These are phyloP conservation scores for Ophiobolus disseminans DNA, from an alignment of 2,329 filamentous ascomycete species.

Conservation along the genomic window DNA sequence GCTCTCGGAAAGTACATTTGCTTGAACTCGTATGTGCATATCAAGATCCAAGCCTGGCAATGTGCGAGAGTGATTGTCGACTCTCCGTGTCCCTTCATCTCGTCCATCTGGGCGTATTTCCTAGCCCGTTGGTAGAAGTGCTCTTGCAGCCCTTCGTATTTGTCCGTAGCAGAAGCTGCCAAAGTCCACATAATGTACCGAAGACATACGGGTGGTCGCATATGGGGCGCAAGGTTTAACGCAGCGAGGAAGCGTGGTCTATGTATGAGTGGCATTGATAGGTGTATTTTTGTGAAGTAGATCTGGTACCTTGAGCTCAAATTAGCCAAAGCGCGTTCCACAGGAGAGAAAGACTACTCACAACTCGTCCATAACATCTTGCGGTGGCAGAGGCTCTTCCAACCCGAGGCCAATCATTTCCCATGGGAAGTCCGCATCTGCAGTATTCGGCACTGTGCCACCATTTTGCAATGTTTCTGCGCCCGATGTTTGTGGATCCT, in stretches of 20 bases:
- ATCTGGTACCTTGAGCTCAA: conserved; percentile 69
- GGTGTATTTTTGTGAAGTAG: conserved; percentile 90
- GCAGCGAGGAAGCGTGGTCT: conserved; percentile 84
- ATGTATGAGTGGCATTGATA: conserved; percentile 87
- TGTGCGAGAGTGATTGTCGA: conserved; percentile 84
- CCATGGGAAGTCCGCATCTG: conserved; percentile 68
- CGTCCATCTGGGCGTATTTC: conserved; percentile 89
- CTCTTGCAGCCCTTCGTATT: conserved; percentile 78
- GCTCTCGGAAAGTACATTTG: conserved; percentile 97
- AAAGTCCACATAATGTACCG: conserved; percentile 97
- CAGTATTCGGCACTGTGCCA: conserved; percentile 18
- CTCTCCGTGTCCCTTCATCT: conserved; percentile 92
- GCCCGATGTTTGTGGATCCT: conserved; percentile 23
- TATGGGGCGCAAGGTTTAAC: conserved; percentile 85
- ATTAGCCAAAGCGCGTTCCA: conserved; percentile 14
- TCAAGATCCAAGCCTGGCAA: conserved; percentile 81
- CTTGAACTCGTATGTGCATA: conserved; percentile 90
- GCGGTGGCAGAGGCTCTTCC: conserved; percentile 79
- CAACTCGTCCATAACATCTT: conserved; percentile 86
- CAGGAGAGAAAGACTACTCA: conserved; percentile 52
- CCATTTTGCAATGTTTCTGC: conserved; percentile 26
- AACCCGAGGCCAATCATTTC: conserved; percentile 84
- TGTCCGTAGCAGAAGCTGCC: conserved; percentile 84
- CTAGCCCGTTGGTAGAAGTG: conserved; percentile 89
- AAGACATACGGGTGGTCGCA: conserved; percentile 84